Conservation (phyloP, 192 early-diverging fungal genomes). For the Coemansia sp. region DNA sequence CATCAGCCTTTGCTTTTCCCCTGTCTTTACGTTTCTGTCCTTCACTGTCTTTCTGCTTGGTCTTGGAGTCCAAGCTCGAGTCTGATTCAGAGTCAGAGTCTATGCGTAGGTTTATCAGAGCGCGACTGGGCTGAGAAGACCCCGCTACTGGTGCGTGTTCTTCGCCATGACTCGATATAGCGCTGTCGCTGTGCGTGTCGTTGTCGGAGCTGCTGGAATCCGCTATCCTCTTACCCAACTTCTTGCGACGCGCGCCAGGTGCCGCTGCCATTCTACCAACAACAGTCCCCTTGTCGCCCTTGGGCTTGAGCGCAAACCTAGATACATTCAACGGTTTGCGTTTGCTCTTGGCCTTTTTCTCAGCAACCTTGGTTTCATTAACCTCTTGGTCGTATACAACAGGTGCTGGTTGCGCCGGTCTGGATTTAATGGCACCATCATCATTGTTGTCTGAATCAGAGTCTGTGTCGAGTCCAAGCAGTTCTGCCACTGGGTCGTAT, state of each 20-base stretch:
- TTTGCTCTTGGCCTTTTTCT: background rate
- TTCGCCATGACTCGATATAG: background rate
- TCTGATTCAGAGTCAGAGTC: constrained; percentile 27
- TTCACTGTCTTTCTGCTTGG: background rate
- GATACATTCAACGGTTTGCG: constrained; percentile 12
- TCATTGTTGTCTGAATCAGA: constrained; percentile 11
- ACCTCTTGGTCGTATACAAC: background rate
- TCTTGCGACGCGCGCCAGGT: constrained; percentile 7
- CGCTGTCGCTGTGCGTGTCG: constrained; percentile 1
- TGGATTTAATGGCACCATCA: background rate
- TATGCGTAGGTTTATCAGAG: constrained; percentile 16
- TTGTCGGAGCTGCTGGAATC: constrained; percentile 18
- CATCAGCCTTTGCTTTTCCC: background rate
- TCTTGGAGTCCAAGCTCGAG: background rate
- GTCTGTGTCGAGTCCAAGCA: constrained; percentile 28
- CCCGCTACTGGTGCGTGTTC: background rate
- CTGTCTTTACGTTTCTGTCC: background rate
- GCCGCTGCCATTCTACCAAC: constrained; percentile 19
- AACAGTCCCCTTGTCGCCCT: constrained; percentile 15
- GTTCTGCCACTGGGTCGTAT: constrained; percentile 40
- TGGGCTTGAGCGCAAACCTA: constrained; percentile 15
- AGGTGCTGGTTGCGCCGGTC: background rate
- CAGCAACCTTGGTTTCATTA: background rate
- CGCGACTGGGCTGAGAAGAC: background rate
- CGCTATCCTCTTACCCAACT: background rate